These are phyloP conservation scores for Solanum lignicaule DNA, from an alignment of 257 asterid genomes.

Conservation along the genomic window DNA sequence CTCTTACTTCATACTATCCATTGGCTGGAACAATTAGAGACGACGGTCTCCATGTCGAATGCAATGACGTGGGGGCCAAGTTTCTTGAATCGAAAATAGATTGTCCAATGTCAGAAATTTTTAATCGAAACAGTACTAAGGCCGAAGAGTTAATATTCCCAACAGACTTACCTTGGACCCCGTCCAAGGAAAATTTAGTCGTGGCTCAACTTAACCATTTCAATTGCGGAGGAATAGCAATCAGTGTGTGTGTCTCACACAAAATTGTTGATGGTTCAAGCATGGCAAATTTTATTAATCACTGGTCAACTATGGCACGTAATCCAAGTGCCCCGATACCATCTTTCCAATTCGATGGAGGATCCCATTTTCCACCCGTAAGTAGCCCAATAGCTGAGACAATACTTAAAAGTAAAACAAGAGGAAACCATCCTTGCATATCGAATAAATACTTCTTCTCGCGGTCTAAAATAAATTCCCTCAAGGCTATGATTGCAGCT, in stretches of 20 bases:
- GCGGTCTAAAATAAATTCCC: not conserved
- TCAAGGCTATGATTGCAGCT: not conserved
- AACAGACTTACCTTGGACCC: not conserved
- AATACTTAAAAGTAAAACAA: not conserved
- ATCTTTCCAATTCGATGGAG: not conserved
- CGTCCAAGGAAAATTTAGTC: not conserved
- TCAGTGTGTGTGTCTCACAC: not conserved
- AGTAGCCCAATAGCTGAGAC: not conserved
- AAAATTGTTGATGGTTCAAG: not conserved
- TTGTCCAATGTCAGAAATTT: not conserved
- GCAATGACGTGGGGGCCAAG: constrained; percentile 3
- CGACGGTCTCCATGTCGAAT: not conserved
- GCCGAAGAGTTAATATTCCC: not conserved
- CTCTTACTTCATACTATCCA: not conserved
- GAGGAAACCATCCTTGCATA: not conserved
- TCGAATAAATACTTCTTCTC: not conserved
- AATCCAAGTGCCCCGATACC: not conserved
- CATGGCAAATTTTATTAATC: not conserved
- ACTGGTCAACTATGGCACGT: not conserved
- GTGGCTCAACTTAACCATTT: not conserved
- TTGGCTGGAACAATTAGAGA: not conserved
- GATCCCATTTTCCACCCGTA: not conserved
- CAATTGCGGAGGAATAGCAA: not conserved
- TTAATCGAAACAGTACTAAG: not conserved
- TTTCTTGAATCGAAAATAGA: not conserved